Conservation (phyloP, 2,329 filamentous ascomycete genomes). For the Colletotrichum liaoningense region DNA sequence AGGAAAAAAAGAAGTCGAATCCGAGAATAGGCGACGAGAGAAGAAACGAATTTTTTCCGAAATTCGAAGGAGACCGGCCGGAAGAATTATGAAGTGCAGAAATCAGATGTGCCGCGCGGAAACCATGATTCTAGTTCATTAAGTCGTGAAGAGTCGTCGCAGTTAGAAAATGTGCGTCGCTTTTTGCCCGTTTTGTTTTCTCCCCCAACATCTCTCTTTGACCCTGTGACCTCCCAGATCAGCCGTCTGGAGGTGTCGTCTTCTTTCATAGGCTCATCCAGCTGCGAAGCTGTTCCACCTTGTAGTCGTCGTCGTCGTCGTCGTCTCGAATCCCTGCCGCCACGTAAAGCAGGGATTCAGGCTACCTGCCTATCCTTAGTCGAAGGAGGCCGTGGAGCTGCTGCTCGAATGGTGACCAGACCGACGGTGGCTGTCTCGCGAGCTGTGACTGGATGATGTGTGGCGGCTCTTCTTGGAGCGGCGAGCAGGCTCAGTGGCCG, state of each 20-base stretch:
- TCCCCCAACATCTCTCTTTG: background rate
- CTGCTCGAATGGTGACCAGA: conserved; percentile 71
- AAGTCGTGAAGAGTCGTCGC: conserved; percentile 38
- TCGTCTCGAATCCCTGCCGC: conserved; percentile 21
- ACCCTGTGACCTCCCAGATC: background rate
- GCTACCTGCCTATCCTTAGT: conserved; percentile 46
- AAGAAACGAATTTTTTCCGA: conserved; percentile 1
- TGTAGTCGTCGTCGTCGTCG: conserved; percentile 41
- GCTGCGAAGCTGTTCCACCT: conserved; percentile 54
- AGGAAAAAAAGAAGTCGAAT: conserved; percentile 24
- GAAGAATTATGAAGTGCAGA: conserved; percentile 16
- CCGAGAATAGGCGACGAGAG: background rate
- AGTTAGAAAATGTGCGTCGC: conserved; percentile 39
- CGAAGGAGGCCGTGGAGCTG: conserved; percentile 70
- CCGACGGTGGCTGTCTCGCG: conserved; percentile 57
- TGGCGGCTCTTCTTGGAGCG: conserved; percentile 63
- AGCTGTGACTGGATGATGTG: conserved; percentile 52
- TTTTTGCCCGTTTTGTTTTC: conserved; percentile 32
- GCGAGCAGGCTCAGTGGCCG: conserved; percentile 62
- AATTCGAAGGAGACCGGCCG: conserved; percentile 34
- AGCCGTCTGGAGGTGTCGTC: background rate
- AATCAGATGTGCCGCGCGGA: conserved; percentile 35
- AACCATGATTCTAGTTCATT: conserved; percentile 37
- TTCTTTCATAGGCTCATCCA: conserved; percentile 37
- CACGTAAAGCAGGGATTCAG: conserved; percentile 27